phyloP scores from a whole-genome alignment of 805 yeast species.

The Lipomyces lipofer region DNA sequence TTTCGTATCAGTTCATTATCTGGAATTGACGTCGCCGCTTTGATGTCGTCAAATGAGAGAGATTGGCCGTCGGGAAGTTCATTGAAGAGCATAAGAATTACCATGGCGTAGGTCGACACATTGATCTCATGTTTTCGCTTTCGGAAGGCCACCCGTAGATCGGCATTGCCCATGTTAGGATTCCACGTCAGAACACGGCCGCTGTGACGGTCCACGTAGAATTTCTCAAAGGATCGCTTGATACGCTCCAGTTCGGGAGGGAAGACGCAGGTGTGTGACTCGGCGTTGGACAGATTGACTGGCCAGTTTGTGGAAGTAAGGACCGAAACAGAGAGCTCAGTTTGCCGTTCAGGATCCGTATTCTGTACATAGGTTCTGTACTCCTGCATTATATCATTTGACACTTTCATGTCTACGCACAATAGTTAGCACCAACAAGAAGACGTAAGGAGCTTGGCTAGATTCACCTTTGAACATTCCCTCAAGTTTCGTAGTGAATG shows the following conservation, averaged over 20 bases:
- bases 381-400: constrained; percentile 49
- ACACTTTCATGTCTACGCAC: constrained; percentile 58
- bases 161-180: constrained; percentile 69
- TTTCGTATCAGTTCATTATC: constrained; percentile 71
- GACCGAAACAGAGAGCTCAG: constrained; percentile 52
- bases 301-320: constrained; percentile 73
- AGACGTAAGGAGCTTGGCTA: too few species aligned
- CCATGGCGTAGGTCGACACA: constrained; percentile 78
- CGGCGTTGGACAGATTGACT: constrained; percentile 46
- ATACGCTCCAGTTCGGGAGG: constrained; percentile 50
- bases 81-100: constrained; percentile 71
- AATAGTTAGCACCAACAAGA: background rate
- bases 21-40: constrained; percentile 68
- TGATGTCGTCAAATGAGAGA: constrained; percentile 63
- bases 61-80: constrained; percentile 47
- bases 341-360: constrained; percentile 33
- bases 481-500: constrained; percentile 75
- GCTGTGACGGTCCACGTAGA: constrained; percentile 52
- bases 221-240: constrained; percentile 50
- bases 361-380: constrained; percentile 24
- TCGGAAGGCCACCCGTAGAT: constrained; percentile 68
- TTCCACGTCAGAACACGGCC: constrained; percentile 75
- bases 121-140: constrained; percentile 73
- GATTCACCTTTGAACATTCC: constrained; percentile 71
- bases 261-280: constrained; percentile 32